These are phyloP conservation scores for Nicotiana tabacum DNA, from an alignment of 257 asterid genomes.

Conservation along the genomic window DNA sequence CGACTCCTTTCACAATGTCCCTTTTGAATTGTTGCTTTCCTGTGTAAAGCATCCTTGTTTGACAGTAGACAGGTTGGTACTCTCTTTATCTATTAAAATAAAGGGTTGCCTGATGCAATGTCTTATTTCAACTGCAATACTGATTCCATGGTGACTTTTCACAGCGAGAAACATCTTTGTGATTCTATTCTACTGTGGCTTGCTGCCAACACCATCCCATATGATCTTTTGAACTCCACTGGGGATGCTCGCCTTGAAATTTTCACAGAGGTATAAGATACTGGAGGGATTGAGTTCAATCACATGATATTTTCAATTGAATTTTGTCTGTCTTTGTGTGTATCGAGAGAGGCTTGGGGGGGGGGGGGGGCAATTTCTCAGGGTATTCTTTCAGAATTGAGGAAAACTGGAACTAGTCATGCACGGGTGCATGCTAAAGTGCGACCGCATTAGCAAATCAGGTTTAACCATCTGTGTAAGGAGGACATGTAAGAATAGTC, in stretches of 20 bases:
- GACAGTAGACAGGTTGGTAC: slow-evolving; percentile 66
- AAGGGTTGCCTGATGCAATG: neutral
- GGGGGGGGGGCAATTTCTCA: neutral
- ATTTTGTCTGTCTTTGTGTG: neutral
- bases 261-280: slow-evolving; percentile 36
- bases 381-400: neutral
- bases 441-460: neutral
- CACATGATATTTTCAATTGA: neutral
- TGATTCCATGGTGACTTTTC: slow-evolving; percentile 17
- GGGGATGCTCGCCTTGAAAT: slow-evolving; percentile 17
- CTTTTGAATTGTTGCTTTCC: slow-evolving; percentile 42
- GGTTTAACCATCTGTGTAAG: neutral
- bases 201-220: slow-evolving; percentile 30
- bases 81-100: neutral
- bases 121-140: slow-evolving; percentile 8
- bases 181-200: slow-evolving; percentile 69
- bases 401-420: neutral
- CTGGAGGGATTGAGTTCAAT: neutral
- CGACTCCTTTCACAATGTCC: slow-evolving; percentile 46
- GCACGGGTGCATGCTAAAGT: neutral
- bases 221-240: slow-evolving; percentile 29
- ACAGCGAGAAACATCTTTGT: slow-evolving; percentile 77
- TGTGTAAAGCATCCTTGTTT: slow-evolving; percentile 56
- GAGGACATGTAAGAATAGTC: neutral
- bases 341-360: neutral